phyloP scores from a whole-genome alignment of 139 green algal species.

The Haematococcus lacustris region DNA sequence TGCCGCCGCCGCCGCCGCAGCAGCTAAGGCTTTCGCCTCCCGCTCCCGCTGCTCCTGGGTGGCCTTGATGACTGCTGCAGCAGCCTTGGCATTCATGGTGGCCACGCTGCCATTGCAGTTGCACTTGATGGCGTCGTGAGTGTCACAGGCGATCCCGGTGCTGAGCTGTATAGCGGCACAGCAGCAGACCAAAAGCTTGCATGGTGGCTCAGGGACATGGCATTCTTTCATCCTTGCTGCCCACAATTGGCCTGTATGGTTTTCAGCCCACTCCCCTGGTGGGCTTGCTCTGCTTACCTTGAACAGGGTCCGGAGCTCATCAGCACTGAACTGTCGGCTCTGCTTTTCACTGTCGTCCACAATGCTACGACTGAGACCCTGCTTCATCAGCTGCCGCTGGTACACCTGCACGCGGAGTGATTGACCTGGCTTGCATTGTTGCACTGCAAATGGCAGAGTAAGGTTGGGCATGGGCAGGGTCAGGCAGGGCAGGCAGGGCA shows the following conservation, averaged over 20 bases:
- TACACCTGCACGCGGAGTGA: conserved; percentile 60
- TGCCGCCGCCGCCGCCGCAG: not conserved
- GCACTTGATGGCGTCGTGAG: conserved; percentile 57
- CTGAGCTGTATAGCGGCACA: conserved; percentile 18
- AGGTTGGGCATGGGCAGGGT: too few relatives aligned
- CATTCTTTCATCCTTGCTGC: not conserved
- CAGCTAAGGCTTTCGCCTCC: not conserved
- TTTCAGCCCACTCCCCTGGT: not conserved
- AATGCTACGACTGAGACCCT: conserved; percentile 44
- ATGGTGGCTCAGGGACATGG: not conserved
- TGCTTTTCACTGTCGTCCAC: conserved; percentile 25
- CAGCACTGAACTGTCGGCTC: conserved; percentile 39
- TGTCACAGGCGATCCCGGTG: conserved; percentile 37
- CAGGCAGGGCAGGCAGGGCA: too few relatives aligned
- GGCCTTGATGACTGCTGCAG: not conserved
- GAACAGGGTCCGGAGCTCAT: conserved; percentile 50
- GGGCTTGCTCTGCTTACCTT: conserved; percentile 10
- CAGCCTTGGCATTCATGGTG: conserved; percentile 12
- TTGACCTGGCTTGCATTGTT: too few relatives aligned
- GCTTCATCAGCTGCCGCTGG: conserved; percentile 90
- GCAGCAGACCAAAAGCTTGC: not conserved
- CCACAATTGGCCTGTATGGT: not conserved
- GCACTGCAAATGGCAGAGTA: too few relatives aligned
- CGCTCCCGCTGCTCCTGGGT: conserved; percentile 4
- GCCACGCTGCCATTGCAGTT: conserved; percentile 24